Evolutionary conservation across 768 basidiomycete species (phyloP).

Genomic region (Dendrothele bispora): DNA sequence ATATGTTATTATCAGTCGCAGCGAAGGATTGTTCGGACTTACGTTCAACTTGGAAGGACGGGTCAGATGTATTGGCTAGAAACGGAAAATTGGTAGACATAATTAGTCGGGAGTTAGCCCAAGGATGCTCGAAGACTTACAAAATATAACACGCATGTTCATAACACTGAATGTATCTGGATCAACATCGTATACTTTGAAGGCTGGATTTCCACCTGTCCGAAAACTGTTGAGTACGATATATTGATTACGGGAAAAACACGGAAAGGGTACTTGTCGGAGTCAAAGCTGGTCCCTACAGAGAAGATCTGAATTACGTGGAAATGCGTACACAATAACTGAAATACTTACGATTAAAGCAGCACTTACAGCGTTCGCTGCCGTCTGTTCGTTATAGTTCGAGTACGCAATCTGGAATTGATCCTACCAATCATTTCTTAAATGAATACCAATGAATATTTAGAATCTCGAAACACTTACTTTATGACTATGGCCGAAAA

Average conservation of each 20-base stretch:
- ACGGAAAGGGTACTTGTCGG: conserved; percentile 30
- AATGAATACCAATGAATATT: neutral
- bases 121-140: conserved; percentile 16
- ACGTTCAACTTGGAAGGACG: conserved; percentile 25
- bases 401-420: conserved; percentile 42
- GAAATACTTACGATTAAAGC: conserved; percentile 21
- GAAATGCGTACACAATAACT: neutral
- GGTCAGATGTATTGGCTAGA: conserved; percentile 25
- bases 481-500: conserved; percentile 42
- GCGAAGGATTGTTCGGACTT: neutral
- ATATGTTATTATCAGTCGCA: neutral
- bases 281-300: conserved; percentile 33
- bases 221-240: neutral
- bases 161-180: conserved; percentile 42
- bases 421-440: conserved; percentile 20
- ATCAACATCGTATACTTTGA: conserved; percentile 41
- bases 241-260: neutral
- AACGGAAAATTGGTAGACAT: neutral
- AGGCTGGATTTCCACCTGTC: conserved; percentile 36
- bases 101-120: neutral
- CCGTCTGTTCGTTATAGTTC: conserved; percentile 30
- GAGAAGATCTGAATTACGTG: neutral
- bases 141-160: conserved; percentile 31
- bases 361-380: conserved; percentile 28
- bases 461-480: conserved; percentile 8